Evolutionary conservation across 169 alveolate species (phyloP), one percentile per base, ranked within the genome.

Genomic region (Theileria luwenshuni): DNA sequence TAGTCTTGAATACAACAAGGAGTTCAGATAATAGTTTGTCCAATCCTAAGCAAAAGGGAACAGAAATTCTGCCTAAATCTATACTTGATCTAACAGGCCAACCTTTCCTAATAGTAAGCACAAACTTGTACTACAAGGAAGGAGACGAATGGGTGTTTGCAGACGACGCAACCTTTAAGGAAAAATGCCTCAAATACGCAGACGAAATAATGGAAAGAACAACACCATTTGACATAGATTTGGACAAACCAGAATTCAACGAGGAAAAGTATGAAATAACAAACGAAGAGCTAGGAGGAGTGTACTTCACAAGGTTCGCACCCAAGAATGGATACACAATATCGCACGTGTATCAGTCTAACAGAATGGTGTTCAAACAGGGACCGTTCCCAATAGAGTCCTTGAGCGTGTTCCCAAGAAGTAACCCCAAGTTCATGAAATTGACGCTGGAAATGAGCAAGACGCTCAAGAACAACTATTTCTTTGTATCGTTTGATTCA

Each of bases 71-170:
- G n/a, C n/a, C n/a, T n/a, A n/a, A n/a, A n/a, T n/a, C n/a, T n/a
- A n/a, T n/a, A n/a, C n/a, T n/a, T n/a, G 32, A 28, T 21, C 32
- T n/a, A 33, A 17, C 65, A 33, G 38, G 32, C 30, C 5, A 27
- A 56, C 42, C 65, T 56, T 21, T 56, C 65, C n/a, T n/a, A n/a
- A n/a, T n/a, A 38, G 65, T 56, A 43, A 56, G 19, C 19, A 56
- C 65, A 21, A 56, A 56, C 38, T 41, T 27, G 45, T 56, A 56
- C 38, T 56, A 56, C 65, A 13, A 28, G 35, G 42, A 56, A 28
- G 65, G 15, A 3, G 65, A 19, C 2, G 65, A 28, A 17, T 56
- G 65, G 65, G 5, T 21, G 23, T 27, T 56, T 15, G 38, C 65
- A 12, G 65, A 56, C 65, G 65, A 15, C 3, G 38, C 25, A 2